These are phyloP conservation scores for Leccinum variicolor DNA, from an alignment of 768 basidiomycete genomes.

Conservation along the genomic window DNA sequence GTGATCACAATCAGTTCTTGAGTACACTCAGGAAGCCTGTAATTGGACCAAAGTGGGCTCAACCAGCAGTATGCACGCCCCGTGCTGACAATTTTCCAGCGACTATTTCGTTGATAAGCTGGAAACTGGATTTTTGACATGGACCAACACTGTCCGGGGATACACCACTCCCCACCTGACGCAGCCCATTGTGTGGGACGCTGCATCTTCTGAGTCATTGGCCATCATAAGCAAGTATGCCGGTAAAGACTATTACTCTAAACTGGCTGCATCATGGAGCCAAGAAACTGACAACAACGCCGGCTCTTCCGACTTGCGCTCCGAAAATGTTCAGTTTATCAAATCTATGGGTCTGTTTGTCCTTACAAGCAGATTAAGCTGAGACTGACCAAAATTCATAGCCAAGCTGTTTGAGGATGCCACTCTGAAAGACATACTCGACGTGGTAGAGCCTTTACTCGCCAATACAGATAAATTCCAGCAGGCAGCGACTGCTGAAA, in stretches of 20 bases:
- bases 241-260: slow-evolving; percentile 53
- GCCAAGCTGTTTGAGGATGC: slow-evolving; percentile 64
- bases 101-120: slow-evolving; percentile 69
- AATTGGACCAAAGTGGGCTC: slow-evolving; percentile 33
- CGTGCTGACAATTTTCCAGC: slow-evolving; percentile 23
- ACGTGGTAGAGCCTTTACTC: slow-evolving; percentile 58
- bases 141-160: slow-evolving; percentile 61
- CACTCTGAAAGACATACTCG: slow-evolving; percentile 50
- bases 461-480: slow-evolving; percentile 75
- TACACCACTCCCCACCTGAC: slow-evolving; percentile 40
- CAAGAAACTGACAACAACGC: slow-evolving; percentile 72
- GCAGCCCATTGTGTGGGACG: slow-evolving; percentile 51
- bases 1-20: slow-evolving; percentile 50
- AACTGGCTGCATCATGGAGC: slow-evolving; percentile 64
- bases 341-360: slow-evolving; percentile 44
- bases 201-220: slow-evolving; percentile 46
- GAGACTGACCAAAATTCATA: slow-evolving; percentile 35
- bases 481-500: slow-evolving; percentile 75
- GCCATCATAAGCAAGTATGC: slow-evolving; percentile 48
- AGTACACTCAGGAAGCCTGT: slow-evolving; percentile 42
- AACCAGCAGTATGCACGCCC: not conserved
- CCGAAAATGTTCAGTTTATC: slow-evolving; percentile 46
- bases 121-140: slow-evolving; percentile 73
- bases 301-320: slow-evolving; percentile 52
- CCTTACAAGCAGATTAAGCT: slow-evolving; percentile 36